Conservation (phyloP, 768 basidiomycete species). For the Pleurotus tuber-regium region DNA sequence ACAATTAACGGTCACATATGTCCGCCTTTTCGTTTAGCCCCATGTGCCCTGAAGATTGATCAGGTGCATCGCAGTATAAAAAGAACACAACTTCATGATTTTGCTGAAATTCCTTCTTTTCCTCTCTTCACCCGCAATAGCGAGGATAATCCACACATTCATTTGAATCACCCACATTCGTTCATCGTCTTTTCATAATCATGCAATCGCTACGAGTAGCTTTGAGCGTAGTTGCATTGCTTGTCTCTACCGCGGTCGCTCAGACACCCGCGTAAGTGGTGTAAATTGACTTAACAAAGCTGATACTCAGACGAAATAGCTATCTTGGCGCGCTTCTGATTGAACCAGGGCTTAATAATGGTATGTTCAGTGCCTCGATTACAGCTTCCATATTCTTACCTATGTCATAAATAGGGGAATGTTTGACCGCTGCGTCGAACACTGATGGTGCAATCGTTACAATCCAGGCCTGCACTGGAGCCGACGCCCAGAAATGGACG, state of each 20-base stretch:
- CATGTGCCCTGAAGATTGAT: constrained; percentile 7
- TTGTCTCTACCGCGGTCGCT: neutral
- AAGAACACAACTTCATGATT: neutral
- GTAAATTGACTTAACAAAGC: too few relatives aligned
- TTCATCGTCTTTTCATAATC: neutral
- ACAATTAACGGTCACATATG: neutral
- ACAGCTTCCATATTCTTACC: neutral
- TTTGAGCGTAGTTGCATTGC: neutral
- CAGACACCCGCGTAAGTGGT: constrained; percentile 6
- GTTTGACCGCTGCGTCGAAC: constrained; percentile 25
- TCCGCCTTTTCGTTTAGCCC: neutral
- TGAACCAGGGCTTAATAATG: constrained; percentile 8
- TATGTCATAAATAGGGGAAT: constrained; percentile 15
- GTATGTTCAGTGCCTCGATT: neutral
- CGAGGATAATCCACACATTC: neutral
- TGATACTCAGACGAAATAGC: neutral
- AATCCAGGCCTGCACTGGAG: constrained; percentile 20
- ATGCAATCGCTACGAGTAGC: neutral
- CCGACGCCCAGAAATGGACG: constrained; percentile 20
- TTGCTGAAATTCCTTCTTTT: neutral
- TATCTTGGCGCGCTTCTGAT: constrained; percentile 9
- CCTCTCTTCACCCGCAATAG: neutral
- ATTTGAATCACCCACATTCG: neutral
- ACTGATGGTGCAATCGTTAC: constrained; percentile 24
- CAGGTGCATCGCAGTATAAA: constrained; percentile 3